Evolutionary conservation across 768 basidiomycete species (phyloP).

Genomic region (Pleurotus sapidus): DNA sequence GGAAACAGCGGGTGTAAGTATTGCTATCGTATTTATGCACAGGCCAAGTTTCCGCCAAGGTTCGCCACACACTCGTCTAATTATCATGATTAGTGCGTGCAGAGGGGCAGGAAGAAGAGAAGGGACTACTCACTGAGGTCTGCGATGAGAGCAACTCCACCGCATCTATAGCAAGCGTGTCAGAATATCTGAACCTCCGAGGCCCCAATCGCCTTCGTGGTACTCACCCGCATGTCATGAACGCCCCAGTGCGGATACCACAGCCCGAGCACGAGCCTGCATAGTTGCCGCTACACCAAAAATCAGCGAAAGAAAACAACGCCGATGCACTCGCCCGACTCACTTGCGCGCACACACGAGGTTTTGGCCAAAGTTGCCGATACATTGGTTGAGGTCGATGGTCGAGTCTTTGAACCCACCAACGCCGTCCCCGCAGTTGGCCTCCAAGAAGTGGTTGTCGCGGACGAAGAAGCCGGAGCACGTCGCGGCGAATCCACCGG

Average conservation of each 20-base stretch:
- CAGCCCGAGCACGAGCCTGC: background rate
- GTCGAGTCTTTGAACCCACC: background rate
- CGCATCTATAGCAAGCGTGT: background rate
- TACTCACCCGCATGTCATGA: background rate
- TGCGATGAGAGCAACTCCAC: background rate
- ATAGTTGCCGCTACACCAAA: background rate
- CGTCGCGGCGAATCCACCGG: background rate
- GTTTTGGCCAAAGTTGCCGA: background rate
- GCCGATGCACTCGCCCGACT: background rate
- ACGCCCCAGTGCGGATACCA: background rate
- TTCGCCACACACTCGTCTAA: background rate
- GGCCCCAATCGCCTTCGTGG: background rate
- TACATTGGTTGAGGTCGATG: background rate
- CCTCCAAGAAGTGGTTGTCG: background rate
- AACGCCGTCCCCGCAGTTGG: background rate
- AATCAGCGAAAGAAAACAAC: background rate
- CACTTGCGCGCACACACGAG: background rate
- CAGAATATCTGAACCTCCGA: background rate
- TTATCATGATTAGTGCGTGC: background rate
- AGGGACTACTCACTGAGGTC: background rate
- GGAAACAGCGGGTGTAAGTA: too few species aligned
- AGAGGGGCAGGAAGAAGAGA: too few species aligned
- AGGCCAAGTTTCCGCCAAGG: background rate
- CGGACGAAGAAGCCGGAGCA: background rate
- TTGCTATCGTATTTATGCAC: background rate